A percentile compares a stretch with the other conserved stretches of the same genome.
These are phyloP conservation scores for Mixia osmundae DNA, from an alignment of 1,284 basidiomycete genomes.

Conservation along the genomic window DNA sequence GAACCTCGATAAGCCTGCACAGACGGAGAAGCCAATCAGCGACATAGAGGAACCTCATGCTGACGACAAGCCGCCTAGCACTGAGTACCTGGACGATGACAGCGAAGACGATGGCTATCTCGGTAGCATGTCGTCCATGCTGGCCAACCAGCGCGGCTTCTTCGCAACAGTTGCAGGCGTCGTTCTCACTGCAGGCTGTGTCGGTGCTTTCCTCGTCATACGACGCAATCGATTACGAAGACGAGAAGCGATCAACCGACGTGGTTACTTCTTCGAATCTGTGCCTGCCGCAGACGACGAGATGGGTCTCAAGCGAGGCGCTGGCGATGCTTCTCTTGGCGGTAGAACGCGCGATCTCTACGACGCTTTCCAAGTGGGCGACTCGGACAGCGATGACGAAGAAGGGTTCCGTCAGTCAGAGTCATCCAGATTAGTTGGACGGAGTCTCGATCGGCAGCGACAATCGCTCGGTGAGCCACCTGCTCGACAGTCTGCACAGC, in stretches of 20 bases:
- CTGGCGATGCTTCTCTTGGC: conserved; percentile 7
- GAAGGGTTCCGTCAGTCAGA: too few species aligned
- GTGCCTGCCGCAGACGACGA: conserved; percentile 23
- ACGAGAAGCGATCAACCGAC: conserved; percentile 6
- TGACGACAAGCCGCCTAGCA: conserved; percentile 1
- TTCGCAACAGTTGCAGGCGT: conserved; percentile 21
- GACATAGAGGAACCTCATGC: not conserved
- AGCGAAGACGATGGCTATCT: conserved; percentile 9
- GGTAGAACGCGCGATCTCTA: conserved; percentile 22
- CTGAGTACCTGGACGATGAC: conserved; percentile 2
- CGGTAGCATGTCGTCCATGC: conserved; percentile 11
- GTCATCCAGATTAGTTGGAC: too few species aligned
- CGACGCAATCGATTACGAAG: conserved; percentile 9
- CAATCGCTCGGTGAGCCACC: too few species aligned
- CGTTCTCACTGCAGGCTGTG: conserved; percentile 20
- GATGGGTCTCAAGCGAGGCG: conserved; percentile 9
- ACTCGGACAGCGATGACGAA: conserved; percentile 20
- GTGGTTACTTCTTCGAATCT: conserved; percentile 19
- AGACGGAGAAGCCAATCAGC: not conserved
- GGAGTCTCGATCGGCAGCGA: too few species aligned
- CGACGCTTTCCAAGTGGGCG: conserved; percentile 21
- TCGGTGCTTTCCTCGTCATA: conserved; percentile 22
- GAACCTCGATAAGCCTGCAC: conserved; percentile 14
- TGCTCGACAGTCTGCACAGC: too few species aligned
- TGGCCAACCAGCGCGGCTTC: conserved; percentile 21